A percentile compares a stretch with the other conserved stretches of the same genome.
These are phyloP conservation scores for Malbranchea cinnamomea DNA, from an alignment of 2,329 filamentous ascomycete genomes.

Conservation along the genomic window DNA sequence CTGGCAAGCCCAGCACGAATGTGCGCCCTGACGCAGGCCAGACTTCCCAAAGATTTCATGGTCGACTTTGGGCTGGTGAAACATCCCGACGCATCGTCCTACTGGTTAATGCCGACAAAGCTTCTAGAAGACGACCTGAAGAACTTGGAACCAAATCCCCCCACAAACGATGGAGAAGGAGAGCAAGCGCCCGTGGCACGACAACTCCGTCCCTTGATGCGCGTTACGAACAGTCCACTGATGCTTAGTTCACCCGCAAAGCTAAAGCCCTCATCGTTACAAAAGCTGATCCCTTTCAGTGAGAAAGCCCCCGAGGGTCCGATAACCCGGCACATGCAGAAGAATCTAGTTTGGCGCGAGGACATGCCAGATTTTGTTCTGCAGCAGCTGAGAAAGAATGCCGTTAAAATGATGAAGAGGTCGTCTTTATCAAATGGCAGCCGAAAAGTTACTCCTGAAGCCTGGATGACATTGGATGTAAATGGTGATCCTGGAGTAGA, in stretches of 20 bases:
- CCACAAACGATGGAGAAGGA: background rate
- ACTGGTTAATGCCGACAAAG: slow-evolving; percentile 22
- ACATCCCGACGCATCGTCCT: slow-evolving; percentile 13
- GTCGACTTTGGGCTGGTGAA: slow-evolving; percentile 23
- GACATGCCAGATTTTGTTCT: slow-evolving; percentile 33
- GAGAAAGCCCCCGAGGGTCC: slow-evolving; percentile 21
- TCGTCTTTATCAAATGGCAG: slow-evolving; percentile 9
- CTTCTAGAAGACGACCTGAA: slow-evolving; percentile 19
- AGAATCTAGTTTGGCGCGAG: slow-evolving; percentile 29
- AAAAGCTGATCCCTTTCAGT: slow-evolving; percentile 19
- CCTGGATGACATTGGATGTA: slow-evolving; percentile 16
- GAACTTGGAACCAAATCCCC: background rate
- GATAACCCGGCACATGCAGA: slow-evolving; percentile 14
- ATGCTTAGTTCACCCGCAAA: slow-evolving; percentile 2
- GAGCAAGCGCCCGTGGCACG: background rate
- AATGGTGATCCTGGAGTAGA: slow-evolving; percentile 9
- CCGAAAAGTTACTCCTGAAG: slow-evolving; percentile 9
- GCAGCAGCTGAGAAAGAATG: slow-evolving; percentile 21
- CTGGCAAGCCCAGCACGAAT: slow-evolving; percentile 23
- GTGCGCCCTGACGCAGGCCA: slow-evolving; percentile 18
- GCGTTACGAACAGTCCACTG: slow-evolving; percentile 2
- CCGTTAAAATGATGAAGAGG: slow-evolving; percentile 23
- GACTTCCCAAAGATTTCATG: slow-evolving; percentile 21
- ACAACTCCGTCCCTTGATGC: slow-evolving; percentile 1
- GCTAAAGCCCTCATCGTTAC: slow-evolving; percentile 2